phyloP scores from a whole-genome alignment of 495 filamentous ascomycete genomes.

The Neohortaea acidophila region DNA sequence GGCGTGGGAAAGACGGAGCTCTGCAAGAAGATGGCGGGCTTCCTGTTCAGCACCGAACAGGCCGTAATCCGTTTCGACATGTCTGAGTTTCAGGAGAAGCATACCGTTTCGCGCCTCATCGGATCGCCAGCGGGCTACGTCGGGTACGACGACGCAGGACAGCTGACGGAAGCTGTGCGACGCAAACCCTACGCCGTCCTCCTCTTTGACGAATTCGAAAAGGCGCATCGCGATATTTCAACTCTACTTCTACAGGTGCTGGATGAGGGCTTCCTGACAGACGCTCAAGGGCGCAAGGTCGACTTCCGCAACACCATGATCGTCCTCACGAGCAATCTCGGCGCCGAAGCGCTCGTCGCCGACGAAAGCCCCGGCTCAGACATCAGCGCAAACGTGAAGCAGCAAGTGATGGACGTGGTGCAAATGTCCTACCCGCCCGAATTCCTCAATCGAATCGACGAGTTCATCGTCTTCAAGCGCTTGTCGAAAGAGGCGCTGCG shows the following conservation, averaged over 20 bases:
- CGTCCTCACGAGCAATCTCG: conserved; percentile 87
- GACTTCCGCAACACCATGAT: conserved; percentile 95
- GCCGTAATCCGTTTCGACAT: conserved; percentile 93
- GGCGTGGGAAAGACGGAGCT: conserved; percentile 95
- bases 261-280: conserved; percentile 91
- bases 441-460: conserved; percentile 91
- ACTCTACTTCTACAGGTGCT: conserved; percentile 88
- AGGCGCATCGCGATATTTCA: conserved; percentile 89
- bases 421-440: conserved; percentile 66
- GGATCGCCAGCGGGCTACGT: conserved; percentile 88
- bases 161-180: conserved; percentile 87
- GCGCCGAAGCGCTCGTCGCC: conserved; percentile 54
- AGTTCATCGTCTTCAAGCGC: conserved; percentile 88
- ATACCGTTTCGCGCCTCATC: conserved; percentile 85
- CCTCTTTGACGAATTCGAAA: conserved; percentile 94
- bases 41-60: conserved; percentile 80
- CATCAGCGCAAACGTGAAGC: conserved; percentile 52
- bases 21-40: conserved; percentile 87
- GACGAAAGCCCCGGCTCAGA: conserved; percentile 40
- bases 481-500: conserved; percentile 62
- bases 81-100: conserved; percentile 95
- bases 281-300: conserved; percentile 87
- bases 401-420: conserved; percentile 82
- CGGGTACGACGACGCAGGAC: conserved; percentile 92
- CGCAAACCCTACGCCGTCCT: conserved; percentile 92